Percentiles rank a stretch among this genome's conserved stretches.
Conservation (phyloP, 371 early-diverging fungal genomes). For the Mortierella sp. region DNA sequence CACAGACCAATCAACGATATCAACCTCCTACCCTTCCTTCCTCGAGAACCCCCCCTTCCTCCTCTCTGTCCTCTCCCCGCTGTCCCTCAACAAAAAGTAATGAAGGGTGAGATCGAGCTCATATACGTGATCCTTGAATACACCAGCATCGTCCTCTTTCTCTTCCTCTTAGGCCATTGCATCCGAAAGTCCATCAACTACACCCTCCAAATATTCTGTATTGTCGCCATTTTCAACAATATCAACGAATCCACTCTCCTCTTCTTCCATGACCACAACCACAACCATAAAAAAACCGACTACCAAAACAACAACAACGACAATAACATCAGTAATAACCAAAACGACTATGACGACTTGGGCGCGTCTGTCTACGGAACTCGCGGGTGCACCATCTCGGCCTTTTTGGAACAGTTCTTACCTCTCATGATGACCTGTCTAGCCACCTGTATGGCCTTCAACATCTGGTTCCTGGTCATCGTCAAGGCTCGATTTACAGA, state of each 20-base stretch:
- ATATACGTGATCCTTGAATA: slow-evolving; percentile 12
- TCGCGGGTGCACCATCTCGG: neutral
- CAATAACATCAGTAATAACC: too few relatives aligned
- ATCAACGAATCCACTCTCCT: slow-evolving; percentile 21
- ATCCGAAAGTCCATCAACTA: neutral
- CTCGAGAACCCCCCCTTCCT: too few relatives aligned
- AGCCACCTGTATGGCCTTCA: neutral
- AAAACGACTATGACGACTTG: neutral
- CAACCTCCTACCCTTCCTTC: neutral
- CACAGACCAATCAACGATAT: neutral
- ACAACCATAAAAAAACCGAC: too few relatives aligned
- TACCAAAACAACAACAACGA: too few relatives aligned
- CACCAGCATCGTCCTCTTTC: slow-evolving; percentile 16
- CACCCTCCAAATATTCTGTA: slow-evolving; percentile 20
- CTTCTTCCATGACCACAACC: neutral
- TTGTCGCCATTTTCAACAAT: slow-evolving; percentile 22
- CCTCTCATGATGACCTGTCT: neutral
- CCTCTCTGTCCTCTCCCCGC: neutral
- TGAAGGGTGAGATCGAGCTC: slow-evolving; percentile 1
- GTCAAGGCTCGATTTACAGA: neutral
- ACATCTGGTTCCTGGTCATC: neutral
- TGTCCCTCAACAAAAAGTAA: neutral
- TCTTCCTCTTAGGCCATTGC: slow-evolving; percentile 22
- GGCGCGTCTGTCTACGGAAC: neutral
- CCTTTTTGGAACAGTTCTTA: neutral